Conservation (phyloP, 176 grass and related monocot genomes). For the Pontederia paniculata region DNA sequence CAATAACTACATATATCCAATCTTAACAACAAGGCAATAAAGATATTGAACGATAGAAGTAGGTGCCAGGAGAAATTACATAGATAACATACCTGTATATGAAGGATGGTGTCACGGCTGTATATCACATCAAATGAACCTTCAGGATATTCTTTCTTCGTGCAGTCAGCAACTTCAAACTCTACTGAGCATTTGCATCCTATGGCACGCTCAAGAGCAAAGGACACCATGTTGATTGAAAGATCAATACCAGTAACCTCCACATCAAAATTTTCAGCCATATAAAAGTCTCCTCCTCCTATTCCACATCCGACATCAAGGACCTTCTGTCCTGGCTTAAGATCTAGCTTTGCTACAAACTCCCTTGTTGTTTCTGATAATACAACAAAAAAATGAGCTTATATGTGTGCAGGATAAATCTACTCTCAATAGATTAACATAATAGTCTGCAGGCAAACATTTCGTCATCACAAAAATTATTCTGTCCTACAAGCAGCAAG, state of each 20-base stretch:
- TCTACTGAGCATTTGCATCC: constrained; percentile 77
- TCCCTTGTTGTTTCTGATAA: constrained; percentile 84
- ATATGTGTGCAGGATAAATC: neutral
- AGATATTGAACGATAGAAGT: neutral
- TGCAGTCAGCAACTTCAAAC: constrained; percentile 97
- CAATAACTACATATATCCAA: too few relatives aligned
- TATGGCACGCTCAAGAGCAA: constrained; percentile 85
- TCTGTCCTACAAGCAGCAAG: too few relatives aligned
- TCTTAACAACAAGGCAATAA: neutral
- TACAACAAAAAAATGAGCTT: neutral
- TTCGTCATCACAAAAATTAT: too few relatives aligned
- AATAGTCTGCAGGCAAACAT: too few relatives aligned
- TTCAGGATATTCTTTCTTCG: constrained; percentile 68
- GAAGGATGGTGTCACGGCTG: constrained; percentile 95
- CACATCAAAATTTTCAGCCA: constrained; percentile 79
- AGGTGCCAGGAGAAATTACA: neutral
- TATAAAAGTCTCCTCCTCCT: constrained; percentile 91
- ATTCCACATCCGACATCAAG: constrained; percentile 96
- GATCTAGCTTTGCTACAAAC: constrained; percentile 71
- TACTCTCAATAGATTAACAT: too few relatives aligned
- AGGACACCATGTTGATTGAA: constrained; percentile 96
- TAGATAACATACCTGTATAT: constrained; percentile 55
- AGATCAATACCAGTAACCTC: constrained; percentile 94
- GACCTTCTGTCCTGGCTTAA: constrained; percentile 86
- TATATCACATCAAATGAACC: constrained; percentile 83